Base-by-base conservation (phyloP, 1,284 basidiomycete species). In the Ganoderma lingzhi region DNA sequence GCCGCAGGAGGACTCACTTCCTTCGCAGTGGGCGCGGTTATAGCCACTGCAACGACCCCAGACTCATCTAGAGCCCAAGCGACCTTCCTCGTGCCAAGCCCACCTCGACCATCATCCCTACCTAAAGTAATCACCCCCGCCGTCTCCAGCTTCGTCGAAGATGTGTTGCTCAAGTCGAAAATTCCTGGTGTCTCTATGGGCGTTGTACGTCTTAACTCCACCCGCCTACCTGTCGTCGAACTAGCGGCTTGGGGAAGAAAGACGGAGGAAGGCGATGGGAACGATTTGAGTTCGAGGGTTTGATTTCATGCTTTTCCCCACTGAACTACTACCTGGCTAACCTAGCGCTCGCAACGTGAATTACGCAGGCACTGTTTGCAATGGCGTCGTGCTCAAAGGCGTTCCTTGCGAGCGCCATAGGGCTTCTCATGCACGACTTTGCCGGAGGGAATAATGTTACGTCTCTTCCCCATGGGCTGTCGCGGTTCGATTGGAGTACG, bases 341-440 rank as follows among this genome's bases (percentile, higher is more conserved):
- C 12, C 66, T 14, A 28, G 48, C 48, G 15, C 8, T 44, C 17
- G 42, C 42, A 37, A 9, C n/a, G 6, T 53, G 9, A 17, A 85
- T 56, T 9, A 51, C 10, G 14, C 30, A 56, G 84, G 80, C 83
- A 0, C 72, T 82, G 32, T 84, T 85, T 70, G 75, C 72, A 2
- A 80, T 87, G 53, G 85, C 79, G 1, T 85, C 84, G 17, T 84
- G 82, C 73, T 84, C 84, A 1, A 87, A 86, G 69, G 80, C 84
- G 0, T 85, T 86, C 73, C 78, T 82, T 0, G 76, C 79, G 0
- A 72, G 81, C 2, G 75, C 83, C 0, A 51, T 85, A 3, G 84
- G 83, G 0, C 74, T 84, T 14, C 63, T 76, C 17, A 75, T 76
- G 35, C 72, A 76, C 12, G 76, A 76, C 68, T 76, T 70, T 48